Evolutionary conservation across 768 basidiomycete species (phyloP), one percentile per base, ranked within the genome.

Genomic region (Termitomyces titanicus): DNA sequence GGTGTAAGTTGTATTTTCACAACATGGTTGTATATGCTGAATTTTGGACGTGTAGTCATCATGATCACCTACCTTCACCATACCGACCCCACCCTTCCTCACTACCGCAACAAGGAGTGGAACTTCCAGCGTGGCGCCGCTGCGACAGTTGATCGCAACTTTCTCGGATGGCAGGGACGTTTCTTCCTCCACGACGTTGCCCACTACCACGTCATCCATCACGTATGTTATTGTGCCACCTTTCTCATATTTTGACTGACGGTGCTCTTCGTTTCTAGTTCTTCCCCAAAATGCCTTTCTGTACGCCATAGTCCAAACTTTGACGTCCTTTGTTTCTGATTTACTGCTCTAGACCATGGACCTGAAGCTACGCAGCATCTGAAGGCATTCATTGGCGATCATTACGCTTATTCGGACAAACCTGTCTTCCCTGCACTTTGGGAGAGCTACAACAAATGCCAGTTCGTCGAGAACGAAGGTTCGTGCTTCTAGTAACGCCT

Each of bases 171-270:
- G 81, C 79, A 81, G 64, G 84, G 84, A 2, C 75, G 80, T 22
- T 85, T 84, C 71, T 86, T 85, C 73, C 72, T 86, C 15, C 83
- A 84, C 62, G 80, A 82, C 56, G 80, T 85, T 12, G 80, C 82
- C 3, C 83, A 84, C 62, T 83, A 70, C 62, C 84, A 86, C 64
- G 83, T 84, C 54, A 70, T 84, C 42, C 84, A 85, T 61, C 84
- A 85, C 62, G 79, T 78, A 64, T 40, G 75, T 33, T 37, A 10
- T 9, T 47, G 38, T 31, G 8, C 24, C 20, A 25, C 10, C 3
- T 6, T 7, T 27, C 8, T 15, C n/a, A 0, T 5, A 12, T 5
- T 5, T 40, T 35, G 22, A 22, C 47, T 53, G 17, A 51, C 20
- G 25, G 2, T 20, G 3, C 3, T 12, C 17, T 22, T 33, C n/a